Evolutionary conservation across 1,284 basidiomycete genomes (phyloP).

Genomic region (Bondarzewia mesenterica): DNA sequence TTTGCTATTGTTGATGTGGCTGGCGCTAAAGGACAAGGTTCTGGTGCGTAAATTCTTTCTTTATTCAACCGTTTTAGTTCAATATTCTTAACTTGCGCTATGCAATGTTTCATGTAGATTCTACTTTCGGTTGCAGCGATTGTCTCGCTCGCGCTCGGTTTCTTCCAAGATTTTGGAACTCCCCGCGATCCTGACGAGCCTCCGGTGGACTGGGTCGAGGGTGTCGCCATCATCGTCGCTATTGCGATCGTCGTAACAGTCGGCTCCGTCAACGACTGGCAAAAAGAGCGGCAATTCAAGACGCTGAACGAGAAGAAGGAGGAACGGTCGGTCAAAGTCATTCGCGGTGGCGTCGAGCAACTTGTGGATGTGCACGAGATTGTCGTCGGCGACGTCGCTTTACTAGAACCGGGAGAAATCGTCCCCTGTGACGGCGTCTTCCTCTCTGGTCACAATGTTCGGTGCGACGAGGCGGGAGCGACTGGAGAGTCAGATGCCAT

Average conservation of each 20-base stretch:
- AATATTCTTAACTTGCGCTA: no score
- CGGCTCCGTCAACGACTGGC: slow-evolving; percentile 89
- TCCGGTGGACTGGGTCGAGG: slow-evolving; percentile 94
- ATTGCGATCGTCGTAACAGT: slow-evolving; percentile 82
- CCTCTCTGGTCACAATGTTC: slow-evolving; percentile 86
- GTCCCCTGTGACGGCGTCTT: slow-evolving; percentile 95
- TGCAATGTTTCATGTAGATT: slow-evolving; percentile 62
- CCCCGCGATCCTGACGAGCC: slow-evolving; percentile 49
- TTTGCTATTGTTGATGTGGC: slow-evolving; percentile 84
- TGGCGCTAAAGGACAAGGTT: slow-evolving; percentile 93
- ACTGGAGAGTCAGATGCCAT: slow-evolving; percentile 97
- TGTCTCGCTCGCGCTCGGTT: slow-evolving; percentile 87
- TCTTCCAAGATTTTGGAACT: slow-evolving; percentile 90
- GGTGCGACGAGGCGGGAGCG: slow-evolving; percentile 93
- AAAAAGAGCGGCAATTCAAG: slow-evolving; percentile 96
- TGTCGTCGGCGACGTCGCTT: slow-evolving; percentile 88
- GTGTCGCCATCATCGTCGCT: slow-evolving; percentile 93
- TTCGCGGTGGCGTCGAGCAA: slow-evolving; percentile 76
- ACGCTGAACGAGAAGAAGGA: slow-evolving; percentile 93
- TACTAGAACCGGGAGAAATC: slow-evolving; percentile 93
- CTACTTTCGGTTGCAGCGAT: slow-evolving; percentile 87
- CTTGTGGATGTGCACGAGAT: slow-evolving; percentile 85
- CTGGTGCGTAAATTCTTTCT: slow-evolving; percentile 44
- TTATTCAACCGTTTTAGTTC: background rate
- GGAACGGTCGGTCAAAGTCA: slow-evolving; percentile 87